phyloP scores from a whole-genome alignment of 2,329 filamentous ascomycete species.

The Grosmannia huntii region DNA sequence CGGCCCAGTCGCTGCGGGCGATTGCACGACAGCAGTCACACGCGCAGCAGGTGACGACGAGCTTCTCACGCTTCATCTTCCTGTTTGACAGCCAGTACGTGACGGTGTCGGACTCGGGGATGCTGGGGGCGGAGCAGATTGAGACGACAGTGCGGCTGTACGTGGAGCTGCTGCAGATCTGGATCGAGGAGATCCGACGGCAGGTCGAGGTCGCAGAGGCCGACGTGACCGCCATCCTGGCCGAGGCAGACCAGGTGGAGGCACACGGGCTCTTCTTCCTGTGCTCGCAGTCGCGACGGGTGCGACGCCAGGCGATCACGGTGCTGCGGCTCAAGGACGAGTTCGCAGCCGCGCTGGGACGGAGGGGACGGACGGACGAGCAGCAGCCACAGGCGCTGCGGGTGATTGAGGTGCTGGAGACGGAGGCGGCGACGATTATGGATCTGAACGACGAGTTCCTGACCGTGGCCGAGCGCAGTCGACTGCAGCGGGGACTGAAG shows the following conservation, averaged over 20 bases:
- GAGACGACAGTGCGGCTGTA: slow-evolving; percentile 89
- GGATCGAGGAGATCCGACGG: slow-evolving; percentile 91
- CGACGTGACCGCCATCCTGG: slow-evolving; percentile 47
- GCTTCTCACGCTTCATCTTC: slow-evolving; percentile 95
- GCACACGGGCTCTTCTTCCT: slow-evolving; percentile 95
- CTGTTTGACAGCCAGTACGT: slow-evolving; percentile 96
- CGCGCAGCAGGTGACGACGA: slow-evolving; percentile 90
- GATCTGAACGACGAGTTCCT: slow-evolving; percentile 86
- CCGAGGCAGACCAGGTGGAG: slow-evolving; percentile 92
- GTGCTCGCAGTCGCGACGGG: slow-evolving; percentile 85
- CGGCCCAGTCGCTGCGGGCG: slow-evolving; percentile 83
- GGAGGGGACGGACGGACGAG: slow-evolving; percentile 36
- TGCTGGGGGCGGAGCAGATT: slow-evolving; percentile 88
- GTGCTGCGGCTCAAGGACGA: slow-evolving; percentile 86
- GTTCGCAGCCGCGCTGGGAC: slow-evolving; percentile 72
- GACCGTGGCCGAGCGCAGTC: slow-evolving; percentile 82
- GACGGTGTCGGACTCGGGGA: slow-evolving; percentile 94
- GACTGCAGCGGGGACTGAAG: slow-evolving; percentile 79
- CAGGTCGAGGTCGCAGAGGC: too few relatives aligned
- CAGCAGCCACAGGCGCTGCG: slow-evolving; percentile 25
- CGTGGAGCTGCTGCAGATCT: slow-evolving; percentile 85
- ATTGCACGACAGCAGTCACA: slow-evolving; percentile 91
- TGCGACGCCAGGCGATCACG: slow-evolving; percentile 81
- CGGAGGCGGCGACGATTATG: slow-evolving; percentile 77
- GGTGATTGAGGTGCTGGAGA: slow-evolving; percentile 85